Evolutionary conservation across 2,329 filamentous ascomycete species (phyloP), one percentile per base, ranked within the genome.

Genomic region (Tolypocladium endophyticum): DNA sequence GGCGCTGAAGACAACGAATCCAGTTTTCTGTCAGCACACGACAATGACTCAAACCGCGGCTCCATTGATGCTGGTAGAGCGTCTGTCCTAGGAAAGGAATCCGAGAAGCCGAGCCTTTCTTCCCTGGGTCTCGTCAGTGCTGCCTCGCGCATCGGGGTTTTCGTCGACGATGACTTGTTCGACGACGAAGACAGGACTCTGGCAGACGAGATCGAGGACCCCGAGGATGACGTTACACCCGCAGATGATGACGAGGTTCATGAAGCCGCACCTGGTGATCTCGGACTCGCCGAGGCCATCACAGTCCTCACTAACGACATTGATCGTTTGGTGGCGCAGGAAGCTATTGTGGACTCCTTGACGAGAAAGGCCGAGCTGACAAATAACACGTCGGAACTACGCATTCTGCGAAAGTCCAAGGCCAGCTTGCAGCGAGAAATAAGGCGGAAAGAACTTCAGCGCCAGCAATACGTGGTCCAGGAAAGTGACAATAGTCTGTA

Each of bases 401-500:
- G 94, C 39, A 97, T 99, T 62, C 74, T 99, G 57, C 86, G 88
- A 59, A 99, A 99, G 72, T 97, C 92, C 0, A 96, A 94, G 72
- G 87, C 92, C 38, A 99, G 94, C 72, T 77, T 99, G 60, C 89
- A 96, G 68, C 83, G 94, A 64, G 94, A 99, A 72, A 92, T 97
- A 59, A 85, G 91, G 60, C 86, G 92, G 39, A 99, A 97, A 71
- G 93, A 97, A 73, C 83, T 99, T 69, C 94, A 99, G 71, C 84
- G 92, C 58, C 94, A 96, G 72, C 95, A 99, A 71, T 99, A 99
- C 67, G 90, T 96, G 54, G 86, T 97, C 9, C 94, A 99, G 73
- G 94, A 99, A 74, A 97, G 92, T 69, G 95, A 99, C 71, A 99
- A 96, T 72, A 96, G 92, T 72, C 79, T 99, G 30, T 97, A 96